Evolutionary conservation across 352 stramenopile species (phyloP), one percentile per base, ranked within the genome.

Genomic region (Globisporangium okanoganense): DNA sequence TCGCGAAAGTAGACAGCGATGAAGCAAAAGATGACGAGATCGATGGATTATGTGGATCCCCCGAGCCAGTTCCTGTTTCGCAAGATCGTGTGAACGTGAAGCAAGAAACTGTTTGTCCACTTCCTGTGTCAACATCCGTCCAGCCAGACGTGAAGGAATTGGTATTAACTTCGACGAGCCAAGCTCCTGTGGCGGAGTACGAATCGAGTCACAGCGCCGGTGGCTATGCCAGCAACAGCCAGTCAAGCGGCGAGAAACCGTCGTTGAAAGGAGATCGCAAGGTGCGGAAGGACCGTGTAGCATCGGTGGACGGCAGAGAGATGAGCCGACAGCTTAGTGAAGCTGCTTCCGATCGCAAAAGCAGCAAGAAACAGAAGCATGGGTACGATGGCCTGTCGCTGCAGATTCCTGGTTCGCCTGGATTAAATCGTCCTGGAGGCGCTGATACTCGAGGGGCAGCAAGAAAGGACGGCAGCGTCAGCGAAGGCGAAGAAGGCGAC

Each of bases 401-500:
- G 29, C 61, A 79, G 33, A 71, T 70, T 12, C 64, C 67, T 6
- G 75, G 53, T 52, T 79, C 71, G 1, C 62, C 62, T 14, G 69
- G 52, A 3, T 40, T 68, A 20, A 69, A 43, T 2, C 14, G 36
- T 44, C 10, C n/a, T 3, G n/a, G 33, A 24, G 36, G 22, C 7
- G 40, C 9, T 27, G n/a, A 14, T 20, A 12, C 8, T n/a, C 7
- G 24, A 33, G 31, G 35, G 25, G 18, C 12, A 27, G 31, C 24
- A n/a, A 24, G 16, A 13, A 52, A 44, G 20, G 27, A 47, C 18
- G 70, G 76, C 56, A 56, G 67, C 4, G 53, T 72, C 38, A 84
- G 69, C 24, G 73, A 75, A 61, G 69, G 70, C 44, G 66, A 88
- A 70, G 67, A 87, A 54, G 70, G 76, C 44, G 72, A 86, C 47